These are phyloP conservation scores for Nematocida ironsii DNA, from an alignment of 371 early-diverging fungal genomes.

Conservation along the genomic window DNA sequence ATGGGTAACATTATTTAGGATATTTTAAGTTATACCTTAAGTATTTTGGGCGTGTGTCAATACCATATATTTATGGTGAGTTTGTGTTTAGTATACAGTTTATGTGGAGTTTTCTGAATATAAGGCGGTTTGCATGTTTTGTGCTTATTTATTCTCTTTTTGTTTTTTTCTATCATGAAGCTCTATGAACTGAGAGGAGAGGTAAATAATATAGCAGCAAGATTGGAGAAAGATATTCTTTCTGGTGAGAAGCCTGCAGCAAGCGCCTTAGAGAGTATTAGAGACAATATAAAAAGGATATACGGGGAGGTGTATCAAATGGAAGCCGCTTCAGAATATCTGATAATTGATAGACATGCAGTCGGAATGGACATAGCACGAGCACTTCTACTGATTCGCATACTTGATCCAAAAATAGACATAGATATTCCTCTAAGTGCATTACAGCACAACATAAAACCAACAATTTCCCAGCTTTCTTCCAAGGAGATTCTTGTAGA, in stretches of 20 bases:
- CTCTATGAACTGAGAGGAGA: conserved; percentile 26
- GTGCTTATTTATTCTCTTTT: conserved; percentile 8
- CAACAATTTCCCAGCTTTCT: conserved; percentile 8
- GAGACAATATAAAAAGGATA: conserved; percentile 1
- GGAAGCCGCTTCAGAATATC: conserved; percentile 37
- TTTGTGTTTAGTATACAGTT: no score
- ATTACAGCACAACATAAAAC: conserved; percentile 30
- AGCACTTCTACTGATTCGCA: conserved; percentile 11
- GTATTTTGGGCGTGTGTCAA: no score
- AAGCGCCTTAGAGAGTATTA: neutral
- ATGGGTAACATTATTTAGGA: no score
- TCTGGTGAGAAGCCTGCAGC: neutral
- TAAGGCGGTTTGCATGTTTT: neutral
- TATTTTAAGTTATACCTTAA: no score
- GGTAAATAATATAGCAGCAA: neutral
- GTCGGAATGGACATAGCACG: neutral
- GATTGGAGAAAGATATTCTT: conserved; percentile 28
- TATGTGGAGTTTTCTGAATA: no score
- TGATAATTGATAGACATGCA: conserved; percentile 36
- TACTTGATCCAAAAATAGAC: conserved; percentile 2
- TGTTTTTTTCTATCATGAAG: conserved; percentile 31
- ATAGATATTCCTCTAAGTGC: neutral
- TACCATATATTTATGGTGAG: no score
- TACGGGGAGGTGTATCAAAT: neutral
- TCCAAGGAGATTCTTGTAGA: conserved; percentile 43